phyloP scores from a whole-genome alignment of 495 filamentous ascomycete species.

The Penicillium coffeae region DNA sequence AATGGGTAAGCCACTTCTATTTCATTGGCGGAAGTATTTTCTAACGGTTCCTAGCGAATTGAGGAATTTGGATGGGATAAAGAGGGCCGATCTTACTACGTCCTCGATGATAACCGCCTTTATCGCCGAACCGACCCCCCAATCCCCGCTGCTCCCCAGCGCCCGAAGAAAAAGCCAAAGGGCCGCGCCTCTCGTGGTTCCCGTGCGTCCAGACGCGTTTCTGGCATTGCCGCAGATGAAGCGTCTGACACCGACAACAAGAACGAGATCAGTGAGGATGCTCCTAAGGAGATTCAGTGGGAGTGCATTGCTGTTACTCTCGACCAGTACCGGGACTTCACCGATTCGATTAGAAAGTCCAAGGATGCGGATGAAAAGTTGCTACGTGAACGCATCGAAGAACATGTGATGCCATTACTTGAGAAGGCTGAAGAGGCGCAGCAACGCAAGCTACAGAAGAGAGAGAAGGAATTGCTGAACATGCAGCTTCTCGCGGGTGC shows the following conservation, averaged over 20 bases:
- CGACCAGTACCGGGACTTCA: slow-evolving; percentile 68
- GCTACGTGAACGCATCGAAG: slow-evolving; percentile 61
- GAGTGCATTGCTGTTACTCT: slow-evolving; percentile 83
- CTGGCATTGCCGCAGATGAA: slow-evolving; percentile 45
- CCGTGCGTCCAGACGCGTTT: slow-evolving; percentile 70
- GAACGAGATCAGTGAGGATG: slow-evolving; percentile 21
- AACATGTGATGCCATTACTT: slow-evolving; percentile 77
- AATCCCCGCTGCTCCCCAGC: slow-evolving; percentile 47
- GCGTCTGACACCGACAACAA: slow-evolving; percentile 54
- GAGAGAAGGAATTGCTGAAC: slow-evolving; percentile 75
- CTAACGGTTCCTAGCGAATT: slow-evolving; percentile 65
- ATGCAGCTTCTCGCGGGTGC: slow-evolving; percentile 84
- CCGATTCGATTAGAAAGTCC: slow-evolving; percentile 65
- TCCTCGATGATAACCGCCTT: slow-evolving; percentile 89
- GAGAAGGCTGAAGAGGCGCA: slow-evolving; percentile 76
- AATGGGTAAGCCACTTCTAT: slow-evolving; percentile 58
- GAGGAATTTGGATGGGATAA: slow-evolving; percentile 87
- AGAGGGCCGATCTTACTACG: slow-evolving; percentile 78
- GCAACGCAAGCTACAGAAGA: slow-evolving; percentile 58
- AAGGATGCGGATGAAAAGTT: slow-evolving; percentile 79
- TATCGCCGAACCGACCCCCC: slow-evolving; percentile 76
- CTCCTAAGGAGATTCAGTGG: slow-evolving; percentile 59
- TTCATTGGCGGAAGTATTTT: background rate
- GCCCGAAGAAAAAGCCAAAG: slow-evolving; percentile 69
- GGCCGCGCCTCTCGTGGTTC: slow-evolving; percentile 66